These are phyloP conservation scores for Gillenia trifoliata DNA, from an alignment of 306 rosid species.

Conservation along the genomic window DNA sequence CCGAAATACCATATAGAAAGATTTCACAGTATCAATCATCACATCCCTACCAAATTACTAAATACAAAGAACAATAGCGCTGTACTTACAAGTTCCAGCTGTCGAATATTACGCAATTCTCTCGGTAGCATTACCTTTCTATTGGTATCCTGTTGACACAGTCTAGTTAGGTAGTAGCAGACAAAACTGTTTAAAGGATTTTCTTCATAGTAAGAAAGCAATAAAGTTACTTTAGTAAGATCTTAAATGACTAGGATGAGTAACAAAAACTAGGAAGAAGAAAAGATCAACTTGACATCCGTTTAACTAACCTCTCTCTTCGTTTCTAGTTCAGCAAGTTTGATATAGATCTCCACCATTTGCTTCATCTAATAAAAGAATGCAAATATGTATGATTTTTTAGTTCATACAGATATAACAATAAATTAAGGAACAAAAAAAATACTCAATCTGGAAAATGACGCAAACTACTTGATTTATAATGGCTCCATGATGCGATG, in stretches of 20 bases:
- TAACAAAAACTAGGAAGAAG: slow-evolving; percentile 9
- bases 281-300: slow-evolving; percentile 7
- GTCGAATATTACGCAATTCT: slow-evolving; percentile 73
- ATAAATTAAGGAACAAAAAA: background rate
- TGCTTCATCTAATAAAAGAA: slow-evolving; percentile 58
- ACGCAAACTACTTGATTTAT: slow-evolving; percentile 56
- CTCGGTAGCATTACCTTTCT: slow-evolving; percentile 70
- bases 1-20: background rate
- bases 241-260: background rate
- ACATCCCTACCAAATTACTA: background rate
- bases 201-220: background rate
- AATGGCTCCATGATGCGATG: slow-evolving; percentile 62
- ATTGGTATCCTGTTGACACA: slow-evolving; percentile 73
- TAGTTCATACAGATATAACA: background rate
- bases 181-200: slow-evolving; percentile 2
- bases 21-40: background rate
- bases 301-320: slow-evolving; percentile 61
- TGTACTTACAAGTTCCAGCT: slow-evolving; percentile 72
- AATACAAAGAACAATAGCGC: slow-evolving; percentile 5
- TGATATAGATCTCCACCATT: slow-evolving; percentile 95
- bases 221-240: background rate
- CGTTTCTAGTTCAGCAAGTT: slow-evolving; percentile 92
- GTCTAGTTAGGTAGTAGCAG: slow-evolving; percentile 21
- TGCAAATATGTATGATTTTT: background rate
- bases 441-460: background rate